Percentiles rank a stretch among this genome's conserved stretches.
These are phyloP conservation scores for Alternaria longipes DNA, from an alignment of 2,329 filamentous ascomycete species.

Conservation along the genomic window DNA sequence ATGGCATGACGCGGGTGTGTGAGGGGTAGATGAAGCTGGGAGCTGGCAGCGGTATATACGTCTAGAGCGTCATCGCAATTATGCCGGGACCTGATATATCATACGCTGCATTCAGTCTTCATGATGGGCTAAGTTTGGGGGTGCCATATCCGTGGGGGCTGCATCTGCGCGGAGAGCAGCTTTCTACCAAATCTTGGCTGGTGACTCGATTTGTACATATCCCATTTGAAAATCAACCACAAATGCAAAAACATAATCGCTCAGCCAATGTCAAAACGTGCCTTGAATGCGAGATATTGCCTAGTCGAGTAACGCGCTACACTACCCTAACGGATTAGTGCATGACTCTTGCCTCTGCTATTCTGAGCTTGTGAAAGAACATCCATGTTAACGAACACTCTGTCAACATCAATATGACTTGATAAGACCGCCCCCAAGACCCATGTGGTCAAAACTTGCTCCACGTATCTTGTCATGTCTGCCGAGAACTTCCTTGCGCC, in stretches of 20 bases:
- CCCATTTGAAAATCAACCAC: slow-evolving; percentile 27
- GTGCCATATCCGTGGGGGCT: slow-evolving; percentile 9
- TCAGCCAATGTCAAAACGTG: not conserved
- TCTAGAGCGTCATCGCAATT: slow-evolving; percentile 4
- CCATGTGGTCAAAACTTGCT: slow-evolving; percentile 24
- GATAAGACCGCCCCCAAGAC: slow-evolving; percentile 19
- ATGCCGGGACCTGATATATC: slow-evolving; percentile 9
- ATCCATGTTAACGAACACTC: slow-evolving; percentile 26
- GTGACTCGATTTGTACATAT: slow-evolving; percentile 47
- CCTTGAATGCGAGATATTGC: slow-evolving; percentile 39
- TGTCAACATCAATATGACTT: slow-evolving; percentile 30
- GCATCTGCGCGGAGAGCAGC: slow-evolving; percentile 27
- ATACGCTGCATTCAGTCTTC: slow-evolving; percentile 13
- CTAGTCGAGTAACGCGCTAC: slow-evolving; percentile 29
- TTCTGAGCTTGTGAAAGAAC: slow-evolving; percentile 25
- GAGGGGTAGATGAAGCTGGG: slow-evolving; percentile 11
- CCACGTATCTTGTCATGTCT: slow-evolving; percentile 26
- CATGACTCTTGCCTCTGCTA: slow-evolving; percentile 37
- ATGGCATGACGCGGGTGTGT: not conserved
- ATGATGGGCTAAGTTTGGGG: slow-evolving; percentile 4
- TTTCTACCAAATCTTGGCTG: slow-evolving; percentile 38
- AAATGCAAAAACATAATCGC: slow-evolving; percentile 14
- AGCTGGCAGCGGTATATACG: not conserved
- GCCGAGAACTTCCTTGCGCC: slow-evolving; percentile 29
- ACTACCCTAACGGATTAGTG: slow-evolving; percentile 29